Conservation (phyloP, 768 basidiomycete genomes). For the Sporobolomyces phaffii region DNA sequence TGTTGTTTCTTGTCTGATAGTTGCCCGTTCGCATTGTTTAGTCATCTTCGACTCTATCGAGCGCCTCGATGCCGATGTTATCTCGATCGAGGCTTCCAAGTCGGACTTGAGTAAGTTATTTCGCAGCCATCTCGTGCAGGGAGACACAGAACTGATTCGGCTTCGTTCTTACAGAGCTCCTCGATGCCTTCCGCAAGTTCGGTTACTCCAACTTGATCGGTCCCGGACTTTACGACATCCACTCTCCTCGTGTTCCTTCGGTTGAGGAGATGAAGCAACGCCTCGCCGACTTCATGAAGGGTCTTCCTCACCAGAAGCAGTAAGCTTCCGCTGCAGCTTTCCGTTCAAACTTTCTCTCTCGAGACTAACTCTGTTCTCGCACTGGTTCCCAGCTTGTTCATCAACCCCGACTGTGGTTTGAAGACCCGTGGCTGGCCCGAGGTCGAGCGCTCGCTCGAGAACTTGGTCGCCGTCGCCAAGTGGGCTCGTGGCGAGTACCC, state of each 20-base stretch:
- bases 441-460: conserved; percentile 46
- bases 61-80: conserved; percentile 94
- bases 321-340: background rate
- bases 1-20: too few species aligned
- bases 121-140: too few species aligned
- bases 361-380: background rate
- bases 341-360: background rate
- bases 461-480: conserved; percentile 83
- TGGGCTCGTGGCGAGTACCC: conserved; percentile 78
- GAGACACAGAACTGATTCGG: too few species aligned
- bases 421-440: conserved; percentile 64
- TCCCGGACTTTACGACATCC: conserved; percentile 61
- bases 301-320: conserved; percentile 26
- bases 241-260: conserved; percentile 94
- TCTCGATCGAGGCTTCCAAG: conserved; percentile 50
- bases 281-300: conserved; percentile 66
- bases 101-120: conserved; percentile 49
- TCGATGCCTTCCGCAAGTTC: conserved; percentile 6
- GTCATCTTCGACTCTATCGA: conserved; percentile 82
- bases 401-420: conserved; percentile 97
- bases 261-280: conserved; percentile 92
- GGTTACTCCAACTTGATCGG: conserved; percentile 91
- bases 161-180: background rate
- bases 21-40: too few species aligned
- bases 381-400: conserved; percentile 53